Percentiles rank a stretch among this genome's conserved stretches.
Conservation (phyloP, 192 early-diverging fungal genomes). For the Entomortierella beljakovae region DNA sequence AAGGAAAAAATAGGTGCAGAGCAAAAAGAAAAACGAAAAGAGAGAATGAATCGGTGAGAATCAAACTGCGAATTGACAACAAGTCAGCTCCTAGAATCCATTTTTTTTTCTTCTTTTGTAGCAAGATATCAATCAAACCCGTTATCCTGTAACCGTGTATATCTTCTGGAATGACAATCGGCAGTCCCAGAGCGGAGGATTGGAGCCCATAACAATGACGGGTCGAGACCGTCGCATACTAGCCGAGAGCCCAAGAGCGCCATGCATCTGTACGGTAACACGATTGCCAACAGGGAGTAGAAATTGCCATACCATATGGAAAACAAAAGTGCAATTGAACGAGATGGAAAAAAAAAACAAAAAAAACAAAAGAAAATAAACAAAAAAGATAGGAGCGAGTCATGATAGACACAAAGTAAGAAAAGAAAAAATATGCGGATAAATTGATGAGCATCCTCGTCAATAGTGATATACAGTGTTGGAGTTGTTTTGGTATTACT, state of each 20-base stretch:
- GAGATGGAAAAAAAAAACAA: slow-evolving; percentile 20
- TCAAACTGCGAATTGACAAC: background rate
- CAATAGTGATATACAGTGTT: background rate
- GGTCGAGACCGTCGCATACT: background rate
- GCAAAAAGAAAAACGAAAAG: background rate
- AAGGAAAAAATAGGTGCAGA: slow-evolving; percentile 2
- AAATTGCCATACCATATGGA: background rate
- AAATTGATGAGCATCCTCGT: slow-evolving; percentile 30
- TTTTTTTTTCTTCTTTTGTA: slow-evolving; percentile 3
- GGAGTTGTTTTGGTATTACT: no score
- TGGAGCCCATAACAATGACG: background rate
- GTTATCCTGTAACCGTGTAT: slow-evolving; percentile 3
- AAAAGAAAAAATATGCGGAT: slow-evolving; percentile 15
- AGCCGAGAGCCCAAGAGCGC: background rate
- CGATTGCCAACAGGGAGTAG: background rate
- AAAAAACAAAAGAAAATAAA: slow-evolving; percentile 9
- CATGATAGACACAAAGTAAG: no score
- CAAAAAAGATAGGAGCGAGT: background rate
- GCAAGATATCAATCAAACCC: slow-evolving; percentile 6
- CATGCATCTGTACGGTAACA: background rate
- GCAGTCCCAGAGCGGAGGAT: background rate
- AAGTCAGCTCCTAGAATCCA: background rate
- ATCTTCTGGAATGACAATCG: background rate
- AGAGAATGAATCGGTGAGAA: no score
- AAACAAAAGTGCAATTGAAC: slow-evolving; percentile 18